These are phyloP conservation scores for Pelargonium australe DNA, from an alignment of 441 rosid genomes.

Conservation along the genomic window DNA sequence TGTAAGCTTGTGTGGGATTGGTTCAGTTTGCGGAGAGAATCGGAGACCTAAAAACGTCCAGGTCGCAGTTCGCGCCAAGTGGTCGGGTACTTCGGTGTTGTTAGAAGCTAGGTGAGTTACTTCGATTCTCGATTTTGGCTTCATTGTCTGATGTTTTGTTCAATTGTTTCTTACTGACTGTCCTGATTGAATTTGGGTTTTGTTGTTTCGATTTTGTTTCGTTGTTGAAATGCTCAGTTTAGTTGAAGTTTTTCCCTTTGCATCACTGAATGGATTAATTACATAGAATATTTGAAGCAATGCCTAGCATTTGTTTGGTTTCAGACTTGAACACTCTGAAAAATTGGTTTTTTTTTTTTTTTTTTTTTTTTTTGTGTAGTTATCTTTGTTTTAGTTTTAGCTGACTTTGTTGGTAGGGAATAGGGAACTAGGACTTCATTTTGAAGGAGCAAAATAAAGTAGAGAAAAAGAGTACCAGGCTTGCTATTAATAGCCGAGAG, in stretches of 20 bases:
- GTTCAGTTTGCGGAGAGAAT: conserved; percentile 46
- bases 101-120: conserved; percentile 80
- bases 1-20: conserved; percentile 30
- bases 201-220: not conserved
- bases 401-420: not conserved
- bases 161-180: not conserved
- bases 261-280: not conserved
- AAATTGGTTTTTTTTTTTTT: too few relatives aligned
- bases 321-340: not conserved
- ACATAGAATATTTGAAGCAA: not conserved
- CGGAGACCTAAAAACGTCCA: conserved; percentile 89
- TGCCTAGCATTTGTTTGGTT: not conserved
- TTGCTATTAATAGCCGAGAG: not conserved
- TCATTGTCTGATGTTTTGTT: not conserved
- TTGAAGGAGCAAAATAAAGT: not conserved
- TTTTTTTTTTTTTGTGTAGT: too few relatives aligned
- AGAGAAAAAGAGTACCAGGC: too few relatives aligned
- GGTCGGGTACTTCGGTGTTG: conserved; percentile 95
- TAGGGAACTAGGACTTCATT: not conserved
- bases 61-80: conserved; percentile 82
- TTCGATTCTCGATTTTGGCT: not conserved
- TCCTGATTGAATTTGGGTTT: not conserved
- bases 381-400: not conserved
- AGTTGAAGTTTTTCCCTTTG: not conserved
- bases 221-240: not conserved